These are phyloP conservation scores for Oryza rufipogon DNA, from an alignment of 176 grass and related monocot genomes.

Conservation along the genomic window DNA sequence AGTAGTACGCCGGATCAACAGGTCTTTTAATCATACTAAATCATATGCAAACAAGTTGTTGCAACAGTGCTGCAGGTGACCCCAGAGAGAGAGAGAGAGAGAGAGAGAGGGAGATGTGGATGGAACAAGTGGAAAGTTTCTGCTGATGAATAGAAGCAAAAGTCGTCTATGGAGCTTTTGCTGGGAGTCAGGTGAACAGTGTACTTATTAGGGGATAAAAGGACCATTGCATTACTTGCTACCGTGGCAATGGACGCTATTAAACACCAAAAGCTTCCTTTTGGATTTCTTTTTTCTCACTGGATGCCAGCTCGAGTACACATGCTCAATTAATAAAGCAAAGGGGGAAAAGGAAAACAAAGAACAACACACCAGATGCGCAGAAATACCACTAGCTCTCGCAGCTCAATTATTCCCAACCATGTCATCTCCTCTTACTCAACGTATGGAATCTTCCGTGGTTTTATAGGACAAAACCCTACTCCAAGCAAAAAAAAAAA, in stretches of 20 bases:
- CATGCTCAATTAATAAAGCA: constrained; percentile 17
- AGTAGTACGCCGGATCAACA: not conserved
- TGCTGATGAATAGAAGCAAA: not conserved
- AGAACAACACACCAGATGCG: not conserved
- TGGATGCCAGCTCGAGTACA: not conserved
- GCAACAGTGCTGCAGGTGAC: constrained; percentile 3
- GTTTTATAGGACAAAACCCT: constrained; percentile 39
- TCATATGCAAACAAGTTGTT: constrained; percentile 16
- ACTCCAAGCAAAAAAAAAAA: constrained; percentile 46
- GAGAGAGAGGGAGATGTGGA: no score
- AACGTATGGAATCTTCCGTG: constrained; percentile 46
- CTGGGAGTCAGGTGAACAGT: not conserved
- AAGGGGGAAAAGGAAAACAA: not conserved
- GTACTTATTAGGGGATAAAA: not conserved
- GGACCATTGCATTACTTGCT: not conserved
- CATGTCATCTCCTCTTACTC: constrained; percentile 12
- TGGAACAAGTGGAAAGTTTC: not conserved
- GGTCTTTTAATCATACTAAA: not conserved
- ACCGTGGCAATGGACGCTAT: not conserved
- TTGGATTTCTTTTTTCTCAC: not conserved
- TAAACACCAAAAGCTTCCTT: constrained; percentile 40
- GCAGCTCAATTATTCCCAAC: constrained; percentile 42
- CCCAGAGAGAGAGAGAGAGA: not conserved
- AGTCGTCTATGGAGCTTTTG: not conserved
- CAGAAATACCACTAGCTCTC: constrained; percentile 41